Base-by-base conservation (phyloP, 1,284 basidiomycete species). In the Cutaneotrichosporon dermatis region DNA sequence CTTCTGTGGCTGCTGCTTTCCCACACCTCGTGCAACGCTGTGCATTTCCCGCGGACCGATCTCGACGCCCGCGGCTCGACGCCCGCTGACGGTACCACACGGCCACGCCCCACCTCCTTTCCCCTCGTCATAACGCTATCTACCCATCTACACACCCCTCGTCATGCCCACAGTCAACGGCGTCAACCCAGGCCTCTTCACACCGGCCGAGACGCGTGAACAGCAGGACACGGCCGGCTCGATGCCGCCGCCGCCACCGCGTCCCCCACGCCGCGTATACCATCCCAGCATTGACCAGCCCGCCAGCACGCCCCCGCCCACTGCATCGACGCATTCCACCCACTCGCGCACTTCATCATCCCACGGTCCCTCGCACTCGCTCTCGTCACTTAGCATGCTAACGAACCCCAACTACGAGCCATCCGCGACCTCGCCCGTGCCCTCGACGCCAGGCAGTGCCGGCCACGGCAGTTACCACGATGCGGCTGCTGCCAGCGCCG, bases 331-430 rank as follows among this genome's bases (percentile, higher is more conserved):
- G 33, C 46, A 49, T 12, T 49, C 46, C 34, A 68, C 53, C 46
- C 64, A 36, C 58, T 67, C 42, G 65, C 72, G n/a, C 69, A 71
- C 41, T 69, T 69, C 55, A 51, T 62, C 60, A 51, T 62, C 60
- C 34, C 70, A 73, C 51, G 54, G 55, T 3, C 64, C 67, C 4
- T 68, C 72, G 4, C 71, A 70, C 39, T 73, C 74, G 33, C 59
- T 76, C 3, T 73, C 72, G 5, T 75, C 73, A 3, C 65, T 76
- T 37, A 66, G 66, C 39, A 70, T 72, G 64, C 60, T 73, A 16
- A 61, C 58, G 33, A 53, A 44, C 51, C 46, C 25, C 12, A 16
- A 42, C n/a, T 25, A 42, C 40, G 51, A 60, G 43, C 40, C 43
- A 10, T 51, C 55, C 41, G 35, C 55, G 8, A 50, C 33, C n/a